These are phyloP conservation scores for Cyclotella atomus DNA, from an alignment of 108 stramenopile genomes.

Conservation along the genomic window DNA sequence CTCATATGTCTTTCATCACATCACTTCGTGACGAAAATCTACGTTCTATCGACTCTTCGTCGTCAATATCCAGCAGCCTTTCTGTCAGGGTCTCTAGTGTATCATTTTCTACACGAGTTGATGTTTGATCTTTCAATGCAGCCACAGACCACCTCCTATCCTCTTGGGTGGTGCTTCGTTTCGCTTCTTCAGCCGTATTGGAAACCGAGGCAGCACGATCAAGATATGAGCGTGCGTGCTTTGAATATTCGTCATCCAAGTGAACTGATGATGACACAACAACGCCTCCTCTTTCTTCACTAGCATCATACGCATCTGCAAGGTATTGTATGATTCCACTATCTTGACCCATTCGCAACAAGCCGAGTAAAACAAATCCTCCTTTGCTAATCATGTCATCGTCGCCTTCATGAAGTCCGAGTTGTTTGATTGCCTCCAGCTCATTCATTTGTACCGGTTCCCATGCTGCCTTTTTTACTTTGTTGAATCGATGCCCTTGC, in stretches of 20 bases:
- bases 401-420: conserved; percentile 21
- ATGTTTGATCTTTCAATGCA: background rate
- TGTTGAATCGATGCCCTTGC: conserved; percentile 34
- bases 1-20: too few relatives aligned
- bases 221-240: conserved; percentile 3
- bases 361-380: conserved; percentile 27
- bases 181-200: background rate
- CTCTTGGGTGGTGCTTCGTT: background rate
- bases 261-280: background rate
- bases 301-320: conserved; percentile 32
- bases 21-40: too few relatives aligned
- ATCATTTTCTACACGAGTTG: background rate
- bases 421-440: conserved; percentile 19
- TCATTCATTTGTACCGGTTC: conserved; percentile 20
- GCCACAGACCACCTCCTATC: background rate
- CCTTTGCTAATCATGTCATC: conserved; percentile 27
- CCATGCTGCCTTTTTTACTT: conserved; percentile 37
- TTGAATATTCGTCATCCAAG: background rate
- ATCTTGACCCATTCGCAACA: conserved; percentile 46
- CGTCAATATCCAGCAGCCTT: background rate
- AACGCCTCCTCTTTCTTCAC: conserved; percentile 24
- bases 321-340: conserved; percentile 39
- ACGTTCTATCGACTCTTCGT: background rate
- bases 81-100: background rate
- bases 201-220: too few relatives aligned